Evolutionary conservation across 306 rosid genomes (phyloP), one percentile per base, ranked within the genome.

Genomic region (Psophocarpus tetragonolobus): DNA sequence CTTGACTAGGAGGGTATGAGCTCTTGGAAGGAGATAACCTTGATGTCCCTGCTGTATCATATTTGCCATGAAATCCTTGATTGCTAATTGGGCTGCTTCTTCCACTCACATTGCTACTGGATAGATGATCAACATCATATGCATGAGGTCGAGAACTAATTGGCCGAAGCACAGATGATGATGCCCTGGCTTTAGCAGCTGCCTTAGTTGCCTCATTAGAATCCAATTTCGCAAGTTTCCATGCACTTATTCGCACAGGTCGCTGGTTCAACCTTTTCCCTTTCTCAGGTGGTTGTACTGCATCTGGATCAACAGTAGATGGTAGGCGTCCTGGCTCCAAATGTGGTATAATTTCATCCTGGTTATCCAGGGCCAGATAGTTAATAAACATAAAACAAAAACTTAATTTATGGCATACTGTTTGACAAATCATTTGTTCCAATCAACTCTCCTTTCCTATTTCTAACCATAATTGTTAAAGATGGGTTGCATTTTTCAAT

Each of bases 151-250:
- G 87, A 66, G 94, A 85, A 82, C 86, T 68, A 44, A 92, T 47
- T 20, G 91, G 95, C 12, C 90, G 91, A 83, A 92, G 91, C 82
- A 92, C 97, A 21, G 96, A 92, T 73, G 97, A 92, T n/a, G 97
- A 92, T 41, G 95, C 97, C 77, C 97, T 87, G 58, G 92, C 97
- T 85, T 92, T 92, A 51, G 89, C 93, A 35, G 77, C 91, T 20
- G 93, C 93, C 84, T 90, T 92, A 14, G 85, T 82, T 42, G 93
- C 97, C 71, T 92, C 95, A 38, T 74, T 87, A 57, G 97, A 86
- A 79, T 92, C 96, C 86, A 92, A 51, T 80, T 92, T 90, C 35
- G 97, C 91, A 82, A 92, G 95, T 86, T 92, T 90, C 95, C 97
- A 92, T 15, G 97, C 95, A 62, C 96, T 92, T 35, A 88, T 85